Base-by-base conservation (phyloP, 2,329 filamentous ascomycete species). In the Ilyonectria destructans region DNA sequence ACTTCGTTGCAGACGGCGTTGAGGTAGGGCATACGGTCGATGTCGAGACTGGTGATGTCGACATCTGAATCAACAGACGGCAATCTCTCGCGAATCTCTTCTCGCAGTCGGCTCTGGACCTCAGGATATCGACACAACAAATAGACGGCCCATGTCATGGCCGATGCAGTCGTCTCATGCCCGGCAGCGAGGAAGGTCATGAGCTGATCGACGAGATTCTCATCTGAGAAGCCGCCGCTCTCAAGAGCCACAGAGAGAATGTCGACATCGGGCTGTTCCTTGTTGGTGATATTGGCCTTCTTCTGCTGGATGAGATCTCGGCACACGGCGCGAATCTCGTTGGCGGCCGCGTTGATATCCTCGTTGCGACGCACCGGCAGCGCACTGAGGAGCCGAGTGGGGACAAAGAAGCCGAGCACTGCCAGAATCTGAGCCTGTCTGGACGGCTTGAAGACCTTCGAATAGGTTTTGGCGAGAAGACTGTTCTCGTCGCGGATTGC, bases 141-240 rank as follows among this genome's bases (percentile, higher is more conserved):
- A 77, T 94, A 93, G 8, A 90, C 81, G 3, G 91, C 88, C 92
- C 93, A 96, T n/a, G 91, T 92, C 77, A 96, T 85, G 19, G 93
- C 87, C 1, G 90, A 88, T 1, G 93, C 90, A 0, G 93, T 95
- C 1, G 93, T 96, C 81, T 96, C 93, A 79, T 96, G 93, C 23
- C 91, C 92, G 0, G 94, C 94, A 1, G 92, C 92, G 6, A 97
- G 88, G 83, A 97, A 96, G 0, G 93, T 97, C 93, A 97, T 96
- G 78, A 96, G 88, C 81, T 97, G 94, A 79, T 96, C 92, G 40
- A 94, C 89, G n/a, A 97, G 88, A 68, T 94, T 90, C 56, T 94
- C 92, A 69, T 96, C 93, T 13, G 83, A 88, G 81, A 97, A 96
- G 6, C 86, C 89, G 54, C 92, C 93, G 45, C 90, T 94, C 77